Percentiles rank a stretch among this genome's conserved stretches.
Conservation (phyloP, 2,329 filamentous ascomycete genomes). For the Beauveria rudraprayagi region DNA sequence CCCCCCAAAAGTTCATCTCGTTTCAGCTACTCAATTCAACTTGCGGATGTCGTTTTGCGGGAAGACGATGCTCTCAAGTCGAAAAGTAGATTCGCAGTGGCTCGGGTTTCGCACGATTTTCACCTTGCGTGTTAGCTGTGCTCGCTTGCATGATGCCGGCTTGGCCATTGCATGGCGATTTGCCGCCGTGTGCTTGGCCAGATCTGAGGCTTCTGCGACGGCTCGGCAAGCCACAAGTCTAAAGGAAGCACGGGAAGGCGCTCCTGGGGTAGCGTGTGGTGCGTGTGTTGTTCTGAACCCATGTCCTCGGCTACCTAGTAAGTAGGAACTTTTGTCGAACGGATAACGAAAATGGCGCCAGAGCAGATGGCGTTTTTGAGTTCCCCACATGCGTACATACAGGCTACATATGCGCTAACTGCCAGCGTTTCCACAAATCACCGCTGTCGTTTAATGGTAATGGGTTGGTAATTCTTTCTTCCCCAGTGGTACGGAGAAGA, state of each 20-base stretch:
- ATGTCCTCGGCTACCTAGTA: neutral
- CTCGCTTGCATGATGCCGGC: neutral
- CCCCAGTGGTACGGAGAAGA: too few species aligned
- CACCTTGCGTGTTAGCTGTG: neutral
- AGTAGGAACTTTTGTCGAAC: neutral
- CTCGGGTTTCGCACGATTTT: neutral
- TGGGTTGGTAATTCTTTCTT: neutral
- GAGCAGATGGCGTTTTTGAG: neutral
- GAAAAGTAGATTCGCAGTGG: neutral
- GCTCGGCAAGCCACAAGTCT: constrained; percentile 3
- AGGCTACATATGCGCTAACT: neutral
- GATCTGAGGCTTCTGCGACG: neutral
- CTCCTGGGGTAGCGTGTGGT: neutral
- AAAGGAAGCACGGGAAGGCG: too few species aligned
- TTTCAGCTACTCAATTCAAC: neutral
- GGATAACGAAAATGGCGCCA: neutral
- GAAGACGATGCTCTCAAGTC: neutral
- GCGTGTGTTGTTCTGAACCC: neutral
- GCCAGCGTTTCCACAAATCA: neutral
- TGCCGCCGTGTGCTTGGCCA: constrained; percentile 2
- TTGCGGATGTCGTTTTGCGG: neutral
- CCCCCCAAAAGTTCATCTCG: neutral
- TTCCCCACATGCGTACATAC: neutral
- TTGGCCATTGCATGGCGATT: constrained; percentile 11
- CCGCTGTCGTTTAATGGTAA: neutral